These are phyloP conservation scores for Globisporangium alternatum DNA, from an alignment of 352 stramenopile species.

Conservation along the genomic window DNA sequence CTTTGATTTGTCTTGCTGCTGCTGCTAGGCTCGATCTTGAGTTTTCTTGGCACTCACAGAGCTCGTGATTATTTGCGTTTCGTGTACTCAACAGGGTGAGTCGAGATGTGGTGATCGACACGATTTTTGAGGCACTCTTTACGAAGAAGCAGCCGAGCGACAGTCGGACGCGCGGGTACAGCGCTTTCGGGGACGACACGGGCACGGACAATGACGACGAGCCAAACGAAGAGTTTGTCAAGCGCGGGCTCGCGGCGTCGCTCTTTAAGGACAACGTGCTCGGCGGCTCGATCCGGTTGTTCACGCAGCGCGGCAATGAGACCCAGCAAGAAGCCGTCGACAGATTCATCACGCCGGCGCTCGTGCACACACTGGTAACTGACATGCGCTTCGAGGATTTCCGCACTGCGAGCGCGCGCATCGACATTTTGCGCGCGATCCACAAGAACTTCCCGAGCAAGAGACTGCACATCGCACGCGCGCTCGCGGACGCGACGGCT, in stretches of 20 bases:
- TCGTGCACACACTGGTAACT: conserved; percentile 78
- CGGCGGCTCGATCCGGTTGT: conserved; percentile 20
- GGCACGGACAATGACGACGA: conserved; percentile 72
- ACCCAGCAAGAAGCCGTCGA: conserved; percentile 51
- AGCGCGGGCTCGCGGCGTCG: conserved; percentile 65
- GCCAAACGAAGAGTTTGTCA: conserved; percentile 85
- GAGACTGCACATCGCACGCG: conserved; percentile 61
- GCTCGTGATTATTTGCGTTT: background rate
- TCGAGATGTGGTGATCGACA: conserved; percentile 80
- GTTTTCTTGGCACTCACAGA: background rate
- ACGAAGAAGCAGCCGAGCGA: conserved; percentile 23
- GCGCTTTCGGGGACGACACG: conserved; percentile 69
- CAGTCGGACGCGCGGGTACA: conserved; percentile 35
- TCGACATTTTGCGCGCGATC: conserved; percentile 84
- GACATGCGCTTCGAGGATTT: conserved; percentile 86
- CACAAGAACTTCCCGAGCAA: conserved; percentile 77
- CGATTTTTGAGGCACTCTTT: conserved; percentile 77
- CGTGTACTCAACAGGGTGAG: conserved; percentile 39
- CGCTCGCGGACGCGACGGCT: conserved; percentile 65
- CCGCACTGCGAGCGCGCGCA: conserved; percentile 71
- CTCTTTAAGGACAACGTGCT: conserved; percentile 71
- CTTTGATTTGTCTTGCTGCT: background rate
- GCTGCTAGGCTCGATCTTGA: background rate
- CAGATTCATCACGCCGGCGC: conserved; percentile 67
- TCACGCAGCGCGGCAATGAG: conserved; percentile 27